Percentiles rank a stretch among this genome's conserved stretches.
Evolutionary conservation across 2,329 filamentous ascomycete species (phyloP).

Genomic region (Sclerotinia sclerotiorum): DNA sequence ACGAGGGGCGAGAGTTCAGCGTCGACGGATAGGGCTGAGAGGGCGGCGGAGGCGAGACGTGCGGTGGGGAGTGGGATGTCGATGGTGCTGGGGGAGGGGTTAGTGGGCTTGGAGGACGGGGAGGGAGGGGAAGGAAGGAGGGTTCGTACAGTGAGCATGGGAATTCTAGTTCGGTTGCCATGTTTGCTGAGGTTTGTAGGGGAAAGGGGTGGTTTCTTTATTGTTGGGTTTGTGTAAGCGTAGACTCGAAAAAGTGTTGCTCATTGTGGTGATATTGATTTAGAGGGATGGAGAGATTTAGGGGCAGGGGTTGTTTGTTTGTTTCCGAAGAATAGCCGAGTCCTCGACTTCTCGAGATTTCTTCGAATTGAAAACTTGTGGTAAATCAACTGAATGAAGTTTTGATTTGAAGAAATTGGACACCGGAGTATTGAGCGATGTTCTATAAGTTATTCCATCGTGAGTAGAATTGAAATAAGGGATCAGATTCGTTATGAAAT

Average conservation of each 20-base stretch:
- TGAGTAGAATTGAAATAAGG: neutral
- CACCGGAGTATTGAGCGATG: neutral
- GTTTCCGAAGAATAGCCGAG: neutral
- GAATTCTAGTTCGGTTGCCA: constrained; percentile 49
- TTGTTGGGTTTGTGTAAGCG: neutral
- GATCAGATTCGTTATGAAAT: neutral
- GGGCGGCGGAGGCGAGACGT: constrained; percentile 74
- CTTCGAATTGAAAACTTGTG: neutral
- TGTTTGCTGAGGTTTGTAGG: neutral
- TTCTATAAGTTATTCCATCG: too few species aligned
- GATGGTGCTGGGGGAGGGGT: constrained; percentile 31
- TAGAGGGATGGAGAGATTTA: neutral
- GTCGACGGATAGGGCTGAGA: constrained; percentile 78
- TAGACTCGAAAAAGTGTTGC: constrained; percentile 9
- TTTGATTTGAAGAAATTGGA: neutral
- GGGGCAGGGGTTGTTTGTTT: neutral
- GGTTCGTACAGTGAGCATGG: constrained; percentile 62
- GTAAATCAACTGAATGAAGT: neutral
- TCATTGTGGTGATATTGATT: constrained; percentile 2
- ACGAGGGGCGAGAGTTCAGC: constrained; percentile 86
- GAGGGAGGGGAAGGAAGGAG: neutral
- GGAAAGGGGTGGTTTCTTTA: neutral
- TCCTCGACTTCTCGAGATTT: neutral
- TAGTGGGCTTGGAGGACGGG: neutral
- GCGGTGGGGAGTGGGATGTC: constrained; percentile 70